These are phyloP conservation scores for Beauveria brongniartii DNA, from an alignment of 2,329 filamentous ascomycete species.

Conservation along the genomic window DNA sequence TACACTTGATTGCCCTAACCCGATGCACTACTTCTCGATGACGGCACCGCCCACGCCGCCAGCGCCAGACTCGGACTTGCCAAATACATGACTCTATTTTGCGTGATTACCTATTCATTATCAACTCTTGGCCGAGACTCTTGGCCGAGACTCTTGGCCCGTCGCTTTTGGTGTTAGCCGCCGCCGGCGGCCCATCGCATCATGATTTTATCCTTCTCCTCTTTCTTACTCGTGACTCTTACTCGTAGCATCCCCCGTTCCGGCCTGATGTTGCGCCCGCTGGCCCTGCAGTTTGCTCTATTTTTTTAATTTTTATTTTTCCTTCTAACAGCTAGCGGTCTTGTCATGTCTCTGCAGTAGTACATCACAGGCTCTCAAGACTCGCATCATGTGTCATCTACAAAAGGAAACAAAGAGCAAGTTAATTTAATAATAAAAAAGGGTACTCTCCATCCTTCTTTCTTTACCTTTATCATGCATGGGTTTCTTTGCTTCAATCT, in stretches of 20 bases:
- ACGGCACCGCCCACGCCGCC: too few species aligned
- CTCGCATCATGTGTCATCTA: neutral
- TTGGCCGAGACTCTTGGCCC: too few species aligned
- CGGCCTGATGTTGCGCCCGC: neutral
- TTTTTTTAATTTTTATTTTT: too few species aligned
- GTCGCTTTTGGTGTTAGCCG: too few species aligned
- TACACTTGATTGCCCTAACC: too few species aligned
- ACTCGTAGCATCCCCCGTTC: too few species aligned
- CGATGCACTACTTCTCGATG: too few species aligned
- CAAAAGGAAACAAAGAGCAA: neutral
- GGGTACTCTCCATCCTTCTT: neutral
- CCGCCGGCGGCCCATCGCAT: too few species aligned
- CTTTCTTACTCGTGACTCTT: neutral
- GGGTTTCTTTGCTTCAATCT: neutral
- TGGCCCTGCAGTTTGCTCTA: neutral
- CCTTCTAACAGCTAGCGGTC: neutral
- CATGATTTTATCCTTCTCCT: neutral
- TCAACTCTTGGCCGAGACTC: too few species aligned
- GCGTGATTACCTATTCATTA: too few species aligned
- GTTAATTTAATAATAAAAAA: neutral
- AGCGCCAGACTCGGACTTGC: too few species aligned
- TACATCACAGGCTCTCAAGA: neutral
- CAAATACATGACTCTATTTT: too few species aligned
- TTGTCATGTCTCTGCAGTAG: slow-evolving; percentile 4
- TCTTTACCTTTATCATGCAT: neutral